Percentiles rank a stretch among this genome's conserved stretches.
phyloP scores from a whole-genome alignment of 176 grass and related monocot species.

The Chrysopogon serrulatus region DNA sequence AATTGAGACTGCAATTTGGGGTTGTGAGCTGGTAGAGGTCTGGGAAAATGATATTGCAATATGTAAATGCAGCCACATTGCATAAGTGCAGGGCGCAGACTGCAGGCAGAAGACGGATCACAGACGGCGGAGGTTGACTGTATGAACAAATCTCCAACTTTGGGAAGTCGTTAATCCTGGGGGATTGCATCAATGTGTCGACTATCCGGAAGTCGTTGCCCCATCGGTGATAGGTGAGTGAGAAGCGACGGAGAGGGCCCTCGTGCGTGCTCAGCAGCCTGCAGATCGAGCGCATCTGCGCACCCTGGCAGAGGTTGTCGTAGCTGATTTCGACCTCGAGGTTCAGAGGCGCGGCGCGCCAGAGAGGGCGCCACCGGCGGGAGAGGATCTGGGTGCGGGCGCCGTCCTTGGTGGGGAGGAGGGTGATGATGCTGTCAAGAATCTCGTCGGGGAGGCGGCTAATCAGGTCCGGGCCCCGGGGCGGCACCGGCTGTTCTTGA shows the following conservation, averaged over 20 bases:
- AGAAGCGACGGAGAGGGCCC: not conserved
- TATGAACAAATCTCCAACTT: not conserved
- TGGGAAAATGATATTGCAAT: not conserved
- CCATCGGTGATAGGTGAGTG: not conserved
- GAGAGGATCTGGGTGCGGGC: not conserved
- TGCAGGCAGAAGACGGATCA: not conserved
- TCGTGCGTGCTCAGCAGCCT: not conserved
- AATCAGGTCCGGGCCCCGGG: not conserved
- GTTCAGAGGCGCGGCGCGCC: not conserved
- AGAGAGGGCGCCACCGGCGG: not conserved
- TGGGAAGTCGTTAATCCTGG: not conserved
- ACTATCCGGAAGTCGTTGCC: not conserved
- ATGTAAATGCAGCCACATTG: fast-evolving
- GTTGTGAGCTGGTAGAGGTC: too few relatives aligned
- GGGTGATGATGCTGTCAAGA: not conserved
- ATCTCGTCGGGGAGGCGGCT: not conserved
- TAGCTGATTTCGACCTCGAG: not conserved
- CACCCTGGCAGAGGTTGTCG: not conserved
- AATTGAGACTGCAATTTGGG: not conserved
- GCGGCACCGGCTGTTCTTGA: not conserved
- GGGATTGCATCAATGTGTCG: not conserved
- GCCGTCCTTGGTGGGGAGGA: not conserved
- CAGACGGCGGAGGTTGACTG: not conserved
- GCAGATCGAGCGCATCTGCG: not conserved
- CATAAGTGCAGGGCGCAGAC: not conserved